Conservation (phyloP, 2,329 filamentous ascomycete genomes). For the Berkeleyomyces basicola region DNA sequence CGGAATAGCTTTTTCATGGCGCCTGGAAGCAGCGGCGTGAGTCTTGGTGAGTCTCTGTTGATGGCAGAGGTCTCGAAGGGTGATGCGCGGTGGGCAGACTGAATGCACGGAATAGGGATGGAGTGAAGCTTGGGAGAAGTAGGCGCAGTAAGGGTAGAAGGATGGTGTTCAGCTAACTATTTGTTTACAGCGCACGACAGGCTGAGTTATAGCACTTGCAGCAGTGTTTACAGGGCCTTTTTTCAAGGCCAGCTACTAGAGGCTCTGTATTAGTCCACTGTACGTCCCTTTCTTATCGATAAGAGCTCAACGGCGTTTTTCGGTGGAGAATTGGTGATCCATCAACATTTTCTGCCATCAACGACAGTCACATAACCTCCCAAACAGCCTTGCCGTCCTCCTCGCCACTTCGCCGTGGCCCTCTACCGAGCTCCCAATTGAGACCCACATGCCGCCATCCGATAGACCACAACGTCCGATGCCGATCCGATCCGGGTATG, state of each 20-base stretch:
- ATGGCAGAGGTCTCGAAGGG: background rate
- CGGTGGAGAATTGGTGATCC: constrained; percentile 6
- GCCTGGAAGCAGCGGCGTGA: background rate
- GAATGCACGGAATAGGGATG: no score
- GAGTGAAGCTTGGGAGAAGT: no score
- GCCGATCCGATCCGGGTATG: constrained; percentile 10
- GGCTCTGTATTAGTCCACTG: background rate
- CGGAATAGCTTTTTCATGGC: constrained; percentile 13
- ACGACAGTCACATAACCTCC: background rate
- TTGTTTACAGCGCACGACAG: no score
- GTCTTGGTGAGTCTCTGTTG: background rate
- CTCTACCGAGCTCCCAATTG: background rate
- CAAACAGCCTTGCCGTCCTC: background rate
- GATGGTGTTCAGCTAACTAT: no score
- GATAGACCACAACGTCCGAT: background rate
- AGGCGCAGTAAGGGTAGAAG: no score
- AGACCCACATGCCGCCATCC: background rate
- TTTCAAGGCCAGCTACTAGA: no score
- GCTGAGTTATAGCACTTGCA: no score
- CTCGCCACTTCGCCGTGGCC: background rate
- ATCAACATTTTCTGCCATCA: background rate
- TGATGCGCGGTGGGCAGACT: no score
- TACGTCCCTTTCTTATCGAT: constrained; percentile 2
- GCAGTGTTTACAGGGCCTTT: no score
- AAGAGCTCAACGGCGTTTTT: background rate